These are phyloP conservation scores for Halophytophthora polymorphica DNA, from an alignment of 352 stramenopile species.

Conservation along the genomic window DNA sequence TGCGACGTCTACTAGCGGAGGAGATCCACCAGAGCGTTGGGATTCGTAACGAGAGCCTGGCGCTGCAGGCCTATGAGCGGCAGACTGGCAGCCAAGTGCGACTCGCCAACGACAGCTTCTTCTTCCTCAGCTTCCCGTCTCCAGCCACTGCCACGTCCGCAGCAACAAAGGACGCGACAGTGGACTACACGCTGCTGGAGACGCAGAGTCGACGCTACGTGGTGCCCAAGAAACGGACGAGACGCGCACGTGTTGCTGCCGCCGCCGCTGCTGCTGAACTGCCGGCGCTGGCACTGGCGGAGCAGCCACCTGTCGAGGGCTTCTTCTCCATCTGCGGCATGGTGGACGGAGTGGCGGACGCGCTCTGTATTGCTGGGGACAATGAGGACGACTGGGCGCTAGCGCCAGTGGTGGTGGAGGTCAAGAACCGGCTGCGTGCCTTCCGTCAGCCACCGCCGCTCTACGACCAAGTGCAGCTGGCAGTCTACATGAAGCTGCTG, in stretches of 20 bases:
- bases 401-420: slow-evolving; percentile 61
- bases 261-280: slow-evolving; percentile 5
- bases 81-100: slow-evolving; percentile 56
- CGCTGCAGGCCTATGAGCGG: slow-evolving; percentile 59
- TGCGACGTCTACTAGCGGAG: slow-evolving; percentile 40
- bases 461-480: slow-evolving; percentile 76
- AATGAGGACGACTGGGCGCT: slow-evolving; percentile 62
- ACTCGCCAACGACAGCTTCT: slow-evolving; percentile 66
- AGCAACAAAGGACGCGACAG: not conserved
- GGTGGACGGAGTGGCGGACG: slow-evolving; percentile 72
- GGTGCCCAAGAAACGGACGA: slow-evolving; percentile 7
- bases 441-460: slow-evolving; percentile 60
- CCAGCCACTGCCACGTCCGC: not conserved
- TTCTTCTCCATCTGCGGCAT: slow-evolving; percentile 80
- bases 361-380: slow-evolving; percentile 43
- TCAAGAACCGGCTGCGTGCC: slow-evolving; percentile 72
- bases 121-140: slow-evolving; percentile 58
- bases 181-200: slow-evolving; percentile 29
- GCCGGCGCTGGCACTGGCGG: slow-evolving; percentile 3
- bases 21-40: slow-evolving; percentile 68
- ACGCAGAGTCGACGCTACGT: slow-evolving; percentile 15
- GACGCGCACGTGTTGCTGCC: not conserved
- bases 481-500: slow-evolving; percentile 84
- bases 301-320: slow-evolving; percentile 7
- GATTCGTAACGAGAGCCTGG: slow-evolving; percentile 63